These are phyloP conservation scores for Grigorovia jiainica DNA, from an alignment of 805 yeast genomes.

Conservation along the genomic window DNA sequence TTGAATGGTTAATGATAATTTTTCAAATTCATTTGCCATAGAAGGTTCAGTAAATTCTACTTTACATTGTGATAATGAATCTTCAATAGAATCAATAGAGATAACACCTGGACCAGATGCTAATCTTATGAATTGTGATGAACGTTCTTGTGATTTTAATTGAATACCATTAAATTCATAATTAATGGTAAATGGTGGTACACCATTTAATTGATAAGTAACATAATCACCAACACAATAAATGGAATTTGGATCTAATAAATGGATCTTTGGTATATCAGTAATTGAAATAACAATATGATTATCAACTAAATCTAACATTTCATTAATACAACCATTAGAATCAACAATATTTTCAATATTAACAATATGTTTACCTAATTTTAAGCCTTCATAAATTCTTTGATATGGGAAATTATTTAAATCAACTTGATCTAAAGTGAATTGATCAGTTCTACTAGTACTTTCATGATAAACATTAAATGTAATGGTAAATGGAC, in stretches of 20 bases:
- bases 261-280: constrained; percentile 62
- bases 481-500: constrained; percentile 54
- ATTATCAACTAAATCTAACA: constrained; percentile 29
- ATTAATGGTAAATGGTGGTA: constrained; percentile 66
- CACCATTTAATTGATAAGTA: constrained; percentile 64
- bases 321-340: constrained; percentile 54
- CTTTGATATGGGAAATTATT: constrained; percentile 31
- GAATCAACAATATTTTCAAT: constrained; percentile 54
- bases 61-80: constrained; percentile 63
- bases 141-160: constrained; percentile 46
- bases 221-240: constrained; percentile 93
- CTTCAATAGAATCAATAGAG: constrained; percentile 57
- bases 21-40: constrained; percentile 26
- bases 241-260: constrained; percentile 34
- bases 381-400: constrained; percentile 41
- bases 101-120: constrained; percentile 80
- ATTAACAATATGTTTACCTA: constrained; percentile 63
- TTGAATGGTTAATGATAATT: constrained; percentile 35
- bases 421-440: constrained; percentile 35
- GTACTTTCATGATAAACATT: constrained; percentile 51
- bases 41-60: constrained; percentile 44
- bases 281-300: constrained; percentile 52
- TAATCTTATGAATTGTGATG: constrained; percentile 49
- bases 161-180: constrained; percentile 61
- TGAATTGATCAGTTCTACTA: constrained; percentile 41